phyloP scores from a whole-genome alignment of 192 early-diverging fungal species.

The Kappamyces sp. region DNA sequence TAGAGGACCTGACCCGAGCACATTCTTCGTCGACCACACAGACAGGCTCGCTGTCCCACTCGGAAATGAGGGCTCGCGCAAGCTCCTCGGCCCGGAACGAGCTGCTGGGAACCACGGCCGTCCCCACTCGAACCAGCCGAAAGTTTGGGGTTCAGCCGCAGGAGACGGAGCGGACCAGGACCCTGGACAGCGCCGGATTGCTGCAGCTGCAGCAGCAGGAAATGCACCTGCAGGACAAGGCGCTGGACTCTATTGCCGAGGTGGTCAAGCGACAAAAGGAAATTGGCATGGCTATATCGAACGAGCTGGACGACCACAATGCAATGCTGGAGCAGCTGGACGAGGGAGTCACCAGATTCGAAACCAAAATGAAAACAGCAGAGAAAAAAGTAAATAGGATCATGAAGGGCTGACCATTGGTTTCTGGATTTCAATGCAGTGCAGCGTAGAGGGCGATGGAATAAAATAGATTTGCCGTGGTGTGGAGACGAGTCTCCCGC shows the following conservation, averaged over 20 bases:
- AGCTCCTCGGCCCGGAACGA: neutral
- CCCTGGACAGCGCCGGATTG: conserved; percentile 68
- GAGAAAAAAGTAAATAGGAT: conserved; percentile 70
- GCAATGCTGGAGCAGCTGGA: conserved; percentile 79
- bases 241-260: conserved; percentile 65
- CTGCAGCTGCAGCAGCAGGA: conserved; percentile 67
- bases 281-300: conserved; percentile 76
- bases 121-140: neutral
- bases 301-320: conserved; percentile 91
- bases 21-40: neutral
- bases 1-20: neutral
- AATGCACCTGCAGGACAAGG: conserved; percentile 79
- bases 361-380: conserved; percentile 66
- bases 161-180: conserved; percentile 75
- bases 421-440: too few species aligned
- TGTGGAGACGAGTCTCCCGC: too few species aligned
- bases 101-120: neutral
- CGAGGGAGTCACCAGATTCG: conserved; percentile 68
- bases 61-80: neutral
- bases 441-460: too few species aligned
- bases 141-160: conserved; percentile 34
- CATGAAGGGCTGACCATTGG: conserved; percentile 13
- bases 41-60: neutral
- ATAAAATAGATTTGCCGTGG: too few species aligned
- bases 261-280: conserved; percentile 79